Base-by-base conservation (phyloP, 345 rosid species). In the Gossypium herbaceum region DNA sequence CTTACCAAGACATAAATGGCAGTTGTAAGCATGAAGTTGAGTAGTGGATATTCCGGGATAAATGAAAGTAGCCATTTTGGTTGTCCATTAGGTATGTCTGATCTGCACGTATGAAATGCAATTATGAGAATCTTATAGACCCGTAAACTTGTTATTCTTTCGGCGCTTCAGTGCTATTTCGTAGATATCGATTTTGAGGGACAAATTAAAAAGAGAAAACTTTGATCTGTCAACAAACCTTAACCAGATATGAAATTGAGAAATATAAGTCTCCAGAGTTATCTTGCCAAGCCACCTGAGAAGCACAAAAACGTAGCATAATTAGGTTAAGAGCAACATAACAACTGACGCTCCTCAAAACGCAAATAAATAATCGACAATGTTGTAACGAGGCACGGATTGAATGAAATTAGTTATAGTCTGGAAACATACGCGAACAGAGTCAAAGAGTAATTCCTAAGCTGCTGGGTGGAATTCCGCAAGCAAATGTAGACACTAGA, bases 191-290 rank as follows among this genome's bases (percentile, higher is more conserved):
- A 9, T 39, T 4, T n/a, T 12, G 55, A n/a, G 58, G 27, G 17
- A 63, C 9, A 65, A 64, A 51, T 51, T 3, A 50, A 70, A 50
- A 47, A 13, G 20, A 57, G 61, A 34, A 19, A 55, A 62, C 43
- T 50, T 20, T 9, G 27, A 63, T 29, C 50, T 2, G 60, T 61
- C 24, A 11, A 75, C 97, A 72, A 82, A 93, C 98, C 98, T 94
- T 81, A 94, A 85, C 98, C 98, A 94, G 86, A 94, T 94, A 81
- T 93, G 98, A 80, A 94, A 92, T 69, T 94, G 98, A 4, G 97
- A 92, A 85, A 94, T 92, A 79, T 94, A 94, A 4, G 98, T 94
- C 81, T 94, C 97, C 89, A 94, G 73, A 43, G 97, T 93, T 71
- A 95, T 68, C 87, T 91, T 95, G 75, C 98, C 98, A 11, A 95